Base-by-base conservation (phyloP, 331 rosid species). In the Ulmus americana region DNA sequence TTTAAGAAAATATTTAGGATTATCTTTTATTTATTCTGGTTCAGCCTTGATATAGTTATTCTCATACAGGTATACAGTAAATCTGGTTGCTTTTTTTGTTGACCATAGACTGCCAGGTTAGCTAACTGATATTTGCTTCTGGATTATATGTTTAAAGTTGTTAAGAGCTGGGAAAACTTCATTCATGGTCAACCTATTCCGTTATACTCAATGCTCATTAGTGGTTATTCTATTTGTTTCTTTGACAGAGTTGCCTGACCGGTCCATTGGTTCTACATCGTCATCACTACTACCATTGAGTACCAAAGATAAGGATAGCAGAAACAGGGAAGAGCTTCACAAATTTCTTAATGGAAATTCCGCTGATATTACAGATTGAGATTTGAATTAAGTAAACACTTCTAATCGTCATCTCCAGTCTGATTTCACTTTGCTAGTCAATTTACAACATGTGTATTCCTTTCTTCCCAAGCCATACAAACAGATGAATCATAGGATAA, bases 81-180 rank as follows among this genome's bases (percentile, higher is more conserved):
- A 73, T 64, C 60, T 78, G 76, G 61, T 72, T 0, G 76, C 56
- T 12, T 73, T 69, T 72, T 78, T 69, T 48, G 28, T 69, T 18
- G 76, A 78, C 65, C 59, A 73, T 47, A 68, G 59, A 58, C 11
- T 78, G 52, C 79, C 75, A 78, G 73, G 79, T 78, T 64, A 73
- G 72, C 59, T 48, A 55, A 61, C 8, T 67, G 18, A 18, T 7
- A 3, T 35, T 56, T 48, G 6, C 3, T 10, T 35, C 9, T 48
- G 40, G 13, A 8, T 43, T 9, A n/a, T 6, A 54, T 16, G 14
- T 41, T 14, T 16, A 39, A 13, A 47, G 45, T 49, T 38, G 5
- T 45, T 47, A 45, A n/a, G 49, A 69, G 44, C 47, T 16, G 8
- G 39, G 35, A 28, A 43, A 44, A 53, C 10, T 15, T 60, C 15